Evolutionary conservation across 2,329 filamentous ascomycete species (phyloP), one percentile per base, ranked within the genome.

Genomic region (Hypocreales sp.): DNA sequence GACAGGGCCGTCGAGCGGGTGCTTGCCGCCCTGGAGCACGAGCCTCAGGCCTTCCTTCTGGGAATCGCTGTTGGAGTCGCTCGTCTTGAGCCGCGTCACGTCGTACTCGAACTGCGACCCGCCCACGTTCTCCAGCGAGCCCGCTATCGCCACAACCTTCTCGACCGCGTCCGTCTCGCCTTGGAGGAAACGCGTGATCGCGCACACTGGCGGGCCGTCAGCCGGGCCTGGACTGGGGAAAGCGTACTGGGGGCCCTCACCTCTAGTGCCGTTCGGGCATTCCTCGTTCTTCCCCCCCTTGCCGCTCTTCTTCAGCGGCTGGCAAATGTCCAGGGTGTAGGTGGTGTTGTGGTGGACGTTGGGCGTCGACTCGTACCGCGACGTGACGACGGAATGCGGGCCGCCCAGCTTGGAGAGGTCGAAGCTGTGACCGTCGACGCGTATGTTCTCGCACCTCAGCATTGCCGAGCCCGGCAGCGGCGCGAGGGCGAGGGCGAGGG

Each of bases 241-340:
- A 25, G 22, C 8, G 20, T 8, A 9, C 8, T 8, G n/a, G 6
- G 15, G 8, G 13, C 5, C 12, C 59, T 34, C 52, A 80, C 77
- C 69, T 60, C 75, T 64, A 3, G 80, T 74, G 22, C 73, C 75
- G 25, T 66, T 64, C 0, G 72, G 74, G 46, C 83, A 92, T 41
- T 75, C 58, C 20, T 73, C 58, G 5, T 60, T 51, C 38, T 65
- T 62, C 12, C 58, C 53, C 2, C 60, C 55, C 15, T 66, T 67
- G 23, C 67, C 69, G 26, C 61, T 65, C 46, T 68, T 67, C 48
- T 69, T 67, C 37, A 93, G 55, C 6, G 69, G 61, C 28, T 60
- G 54, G 55, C 83, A 92, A 26, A 92, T 61, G 42, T 92, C 79
- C 31, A 92, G 47, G 1, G 80, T 86, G 50, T 83, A 92, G 23